Evolutionary conservation across 2,329 filamentous ascomycete genomes (phyloP).

Genomic region (Alternaria ventricosa): DNA sequence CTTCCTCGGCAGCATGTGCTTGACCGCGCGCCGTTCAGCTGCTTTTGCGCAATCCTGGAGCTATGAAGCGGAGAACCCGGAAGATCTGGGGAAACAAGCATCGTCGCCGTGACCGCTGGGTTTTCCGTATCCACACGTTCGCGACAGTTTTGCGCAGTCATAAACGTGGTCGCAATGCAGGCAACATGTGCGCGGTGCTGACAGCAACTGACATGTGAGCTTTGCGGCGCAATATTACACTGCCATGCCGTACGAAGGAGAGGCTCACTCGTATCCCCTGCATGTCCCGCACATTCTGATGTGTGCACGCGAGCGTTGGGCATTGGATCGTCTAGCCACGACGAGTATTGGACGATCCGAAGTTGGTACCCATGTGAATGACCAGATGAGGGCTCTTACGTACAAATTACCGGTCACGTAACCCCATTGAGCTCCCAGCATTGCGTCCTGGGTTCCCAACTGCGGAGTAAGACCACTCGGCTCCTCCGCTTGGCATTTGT

Average conservation of each 20-base stretch:
- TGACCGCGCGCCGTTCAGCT: background rate
- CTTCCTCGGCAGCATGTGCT: slow-evolving; percentile 18
- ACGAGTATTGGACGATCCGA: background rate
- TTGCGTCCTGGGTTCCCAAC: background rate
- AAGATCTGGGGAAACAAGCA: slow-evolving; percentile 15
- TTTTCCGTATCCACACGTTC: background rate
- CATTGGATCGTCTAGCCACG: background rate
- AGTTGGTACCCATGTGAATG: background rate
- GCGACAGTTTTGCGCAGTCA: background rate
- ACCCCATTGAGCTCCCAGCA: background rate
- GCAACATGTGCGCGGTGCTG: background rate
- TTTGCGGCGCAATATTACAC: background rate
- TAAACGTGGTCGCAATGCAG: background rate
- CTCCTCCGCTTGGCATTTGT: background rate
- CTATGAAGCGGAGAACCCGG: slow-evolving; percentile 10
- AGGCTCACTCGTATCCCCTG: background rate
- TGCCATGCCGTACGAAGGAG: background rate
- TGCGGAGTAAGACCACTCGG: background rate
- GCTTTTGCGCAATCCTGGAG: background rate
- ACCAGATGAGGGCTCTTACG: background rate
- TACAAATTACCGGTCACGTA: background rate
- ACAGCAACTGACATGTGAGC: background rate
- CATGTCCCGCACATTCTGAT: background rate
- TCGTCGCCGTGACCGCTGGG: background rate
- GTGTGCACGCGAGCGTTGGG: background rate